phyloP scores from a whole-genome alignment of 495 filamentous ascomycete species.

The Penicillium bovifimosum region DNA sequence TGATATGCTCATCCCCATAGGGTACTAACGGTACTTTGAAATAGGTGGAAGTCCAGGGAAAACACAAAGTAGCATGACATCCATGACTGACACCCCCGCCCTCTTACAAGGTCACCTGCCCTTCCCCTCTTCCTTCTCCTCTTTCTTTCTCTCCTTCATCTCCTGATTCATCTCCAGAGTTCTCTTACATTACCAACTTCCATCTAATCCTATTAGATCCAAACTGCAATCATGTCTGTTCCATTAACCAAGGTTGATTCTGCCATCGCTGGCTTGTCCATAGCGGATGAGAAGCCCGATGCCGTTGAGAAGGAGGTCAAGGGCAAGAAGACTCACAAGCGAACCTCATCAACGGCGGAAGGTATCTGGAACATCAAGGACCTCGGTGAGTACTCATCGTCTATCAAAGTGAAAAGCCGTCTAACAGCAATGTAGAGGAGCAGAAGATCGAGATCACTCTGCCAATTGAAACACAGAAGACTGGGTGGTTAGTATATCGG shows the following conservation, averaged over 20 bases:
- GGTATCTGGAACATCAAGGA: conserved; percentile 81
- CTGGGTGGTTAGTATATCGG: conserved; percentile 67
- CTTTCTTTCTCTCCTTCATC: conserved; percentile 12
- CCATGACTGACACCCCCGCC: conserved; percentile 22
- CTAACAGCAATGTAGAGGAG: conserved; percentile 50
- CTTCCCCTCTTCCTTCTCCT: conserved; percentile 21
- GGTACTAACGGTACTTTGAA: no score
- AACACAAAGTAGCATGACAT: conserved; percentile 29
- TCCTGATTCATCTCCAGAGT: conserved; percentile 4
- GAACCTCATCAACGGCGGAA: conserved; percentile 59
- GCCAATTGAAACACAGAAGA: conserved; percentile 81
- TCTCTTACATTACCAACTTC: conserved; percentile 13
- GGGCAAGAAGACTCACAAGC: conserved; percentile 53
- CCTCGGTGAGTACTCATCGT: conserved; percentile 57
- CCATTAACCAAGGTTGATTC: conserved; percentile 82
- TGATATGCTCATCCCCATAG: no score
- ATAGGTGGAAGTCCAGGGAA: no score
- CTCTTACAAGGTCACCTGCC: conserved; percentile 32
- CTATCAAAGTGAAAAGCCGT: conserved; percentile 5
- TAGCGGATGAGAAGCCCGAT: conserved; percentile 53
- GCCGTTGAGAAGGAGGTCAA: conserved; percentile 36
- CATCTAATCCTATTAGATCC: background rate
- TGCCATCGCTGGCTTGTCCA: conserved; percentile 70
- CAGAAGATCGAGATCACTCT: conserved; percentile 68
- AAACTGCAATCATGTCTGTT: conserved; percentile 51